A percentile compares a stretch with the other conserved stretches of the same genome.
These are phyloP conservation scores for Dactylellina leptospora DNA, from an alignment of 2,329 filamentous ascomycete genomes.

Conservation along the genomic window DNA sequence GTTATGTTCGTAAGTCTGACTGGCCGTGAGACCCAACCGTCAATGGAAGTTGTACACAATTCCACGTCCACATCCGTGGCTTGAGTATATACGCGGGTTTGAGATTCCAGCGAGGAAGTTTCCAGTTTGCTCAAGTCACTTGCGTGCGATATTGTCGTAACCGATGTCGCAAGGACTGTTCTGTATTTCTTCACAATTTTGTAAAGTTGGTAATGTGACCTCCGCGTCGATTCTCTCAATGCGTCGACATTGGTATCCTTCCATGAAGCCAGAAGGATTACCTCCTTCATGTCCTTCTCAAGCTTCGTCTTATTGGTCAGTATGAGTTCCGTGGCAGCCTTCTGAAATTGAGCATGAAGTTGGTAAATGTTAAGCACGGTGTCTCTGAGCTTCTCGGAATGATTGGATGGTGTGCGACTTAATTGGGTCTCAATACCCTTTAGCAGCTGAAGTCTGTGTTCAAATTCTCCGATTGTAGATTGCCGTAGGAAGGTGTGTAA, in stretches of 20 bases:
- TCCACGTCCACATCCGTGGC: constrained; percentile 60
- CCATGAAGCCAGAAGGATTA: constrained; percentile 95
- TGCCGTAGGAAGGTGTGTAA: constrained; percentile 80
- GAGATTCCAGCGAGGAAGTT: not conserved
- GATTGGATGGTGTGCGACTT: constrained; percentile 6
- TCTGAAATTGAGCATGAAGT: constrained; percentile 37
- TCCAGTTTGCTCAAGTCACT: constrained; percentile 34
- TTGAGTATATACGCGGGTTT: constrained; percentile 58
- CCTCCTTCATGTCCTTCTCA: constrained; percentile 92
- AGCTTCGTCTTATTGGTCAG: constrained; percentile 71
- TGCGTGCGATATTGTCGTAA: constrained; percentile 63
- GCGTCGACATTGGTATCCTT: constrained; percentile 96
- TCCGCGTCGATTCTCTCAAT: constrained; percentile 84
- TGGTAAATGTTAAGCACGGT: constrained; percentile 28
- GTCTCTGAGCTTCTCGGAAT: constrained; percentile 15
- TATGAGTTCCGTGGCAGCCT: constrained; percentile 9
- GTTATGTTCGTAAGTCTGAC: constrained; percentile 75
- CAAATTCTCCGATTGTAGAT: constrained; percentile 83
- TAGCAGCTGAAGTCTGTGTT: constrained; percentile 75
- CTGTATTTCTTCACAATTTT: constrained; percentile 91
- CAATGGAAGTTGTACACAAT: constrained; percentile 15
- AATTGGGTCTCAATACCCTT: constrained; percentile 32
- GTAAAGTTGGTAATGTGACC: constrained; percentile 91
- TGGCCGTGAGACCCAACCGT: constrained; percentile 29
- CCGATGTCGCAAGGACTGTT: constrained; percentile 76